Evolutionary conservation across 2,329 filamentous ascomycete species (phyloP).

Genomic region (Aureobasidium namibiae): DNA sequence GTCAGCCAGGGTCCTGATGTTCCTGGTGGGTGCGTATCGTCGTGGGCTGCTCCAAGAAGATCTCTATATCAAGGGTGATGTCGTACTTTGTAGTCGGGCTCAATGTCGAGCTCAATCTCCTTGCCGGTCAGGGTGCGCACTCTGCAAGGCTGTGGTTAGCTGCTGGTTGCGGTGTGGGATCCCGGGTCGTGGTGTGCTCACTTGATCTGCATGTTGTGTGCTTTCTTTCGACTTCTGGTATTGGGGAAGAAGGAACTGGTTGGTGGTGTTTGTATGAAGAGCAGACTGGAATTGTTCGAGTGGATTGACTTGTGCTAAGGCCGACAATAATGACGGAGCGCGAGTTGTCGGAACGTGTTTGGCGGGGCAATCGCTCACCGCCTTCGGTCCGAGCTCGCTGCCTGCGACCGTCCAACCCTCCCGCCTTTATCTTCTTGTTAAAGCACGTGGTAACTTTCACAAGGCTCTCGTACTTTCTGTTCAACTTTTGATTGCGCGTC

Average conservation of each 20-base stretch:
- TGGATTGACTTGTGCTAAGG: background rate
- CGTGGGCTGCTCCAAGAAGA: background rate
- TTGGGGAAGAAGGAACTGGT: background rate
- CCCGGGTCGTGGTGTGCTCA: background rate
- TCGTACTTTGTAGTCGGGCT: constrained; percentile 79
- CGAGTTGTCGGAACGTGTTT: background rate
- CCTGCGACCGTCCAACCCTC: background rate
- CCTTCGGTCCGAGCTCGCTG: constrained; percentile 2
- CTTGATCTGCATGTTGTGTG: constrained; percentile 17
- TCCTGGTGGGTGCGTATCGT: background rate
- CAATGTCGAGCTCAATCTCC: constrained; percentile 97
- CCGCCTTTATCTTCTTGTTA: background rate
- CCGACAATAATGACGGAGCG: constrained; percentile 6
- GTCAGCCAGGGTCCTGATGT: background rate
- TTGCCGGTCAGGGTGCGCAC: constrained; percentile 97
- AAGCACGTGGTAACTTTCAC: background rate
- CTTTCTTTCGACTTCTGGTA: background rate
- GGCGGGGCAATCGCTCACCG: constrained; percentile 10
- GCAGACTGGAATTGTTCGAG: background rate
- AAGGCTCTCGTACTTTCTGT: background rate
- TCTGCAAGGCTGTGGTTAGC: constrained; percentile 41
- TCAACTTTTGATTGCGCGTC: background rate
- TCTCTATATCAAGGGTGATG: background rate
- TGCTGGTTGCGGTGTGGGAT: background rate
- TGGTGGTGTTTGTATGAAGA: background rate